phyloP scores from a whole-genome alignment of 2,329 filamentous ascomycete genomes.

The Monosporascus sp. region DNA sequence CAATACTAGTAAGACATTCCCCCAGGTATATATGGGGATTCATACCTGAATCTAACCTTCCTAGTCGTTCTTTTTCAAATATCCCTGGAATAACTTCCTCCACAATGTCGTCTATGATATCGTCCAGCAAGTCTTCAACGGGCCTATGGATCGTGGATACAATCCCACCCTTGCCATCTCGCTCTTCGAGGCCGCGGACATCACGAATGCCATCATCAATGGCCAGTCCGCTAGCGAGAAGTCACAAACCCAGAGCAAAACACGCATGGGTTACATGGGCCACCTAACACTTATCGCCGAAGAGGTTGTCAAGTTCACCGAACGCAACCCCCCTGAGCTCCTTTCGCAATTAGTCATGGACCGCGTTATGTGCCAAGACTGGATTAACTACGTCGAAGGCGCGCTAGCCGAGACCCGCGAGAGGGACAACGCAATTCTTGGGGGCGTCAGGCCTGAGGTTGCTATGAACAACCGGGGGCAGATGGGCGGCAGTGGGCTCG shows the following conservation, averaged over 20 bases:
- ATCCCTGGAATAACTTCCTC: slow-evolving; percentile 99
- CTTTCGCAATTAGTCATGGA: slow-evolving; percentile 80
- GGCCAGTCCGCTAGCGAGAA: slow-evolving; percentile 84
- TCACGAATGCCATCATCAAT: slow-evolving; percentile 87
- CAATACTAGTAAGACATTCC: slow-evolving; percentile 69
- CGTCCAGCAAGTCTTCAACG: slow-evolving; percentile 98
- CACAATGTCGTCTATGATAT: slow-evolving; percentile 99
- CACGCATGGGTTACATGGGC: slow-evolving; percentile 93
- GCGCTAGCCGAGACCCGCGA: slow-evolving; percentile 90
- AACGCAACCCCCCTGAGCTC: slow-evolving; percentile 83
- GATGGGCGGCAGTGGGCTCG: slow-evolving; percentile 42
- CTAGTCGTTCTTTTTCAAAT: slow-evolving; percentile 95
- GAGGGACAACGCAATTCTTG: slow-evolving; percentile 95
- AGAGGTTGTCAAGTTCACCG: slow-evolving; percentile 97
- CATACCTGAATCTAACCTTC: slow-evolving; percentile 11
- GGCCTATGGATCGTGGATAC: slow-evolving; percentile 92
- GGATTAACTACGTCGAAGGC: slow-evolving; percentile 93
- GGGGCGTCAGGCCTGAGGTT: slow-evolving; percentile 88
- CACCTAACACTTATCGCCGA: slow-evolving; percentile 95
- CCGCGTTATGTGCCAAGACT: slow-evolving; percentile 81
- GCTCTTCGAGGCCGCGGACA: slow-evolving; percentile 83
- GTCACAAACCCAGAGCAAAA: slow-evolving; percentile 76
- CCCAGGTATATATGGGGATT: background rate
- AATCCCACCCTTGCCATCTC: slow-evolving; percentile 87
- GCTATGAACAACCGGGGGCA: slow-evolving; percentile 74